Conservation (phyloP, 352 stramenopile genomes). For the Phytophthora niederhauseri region DNA sequence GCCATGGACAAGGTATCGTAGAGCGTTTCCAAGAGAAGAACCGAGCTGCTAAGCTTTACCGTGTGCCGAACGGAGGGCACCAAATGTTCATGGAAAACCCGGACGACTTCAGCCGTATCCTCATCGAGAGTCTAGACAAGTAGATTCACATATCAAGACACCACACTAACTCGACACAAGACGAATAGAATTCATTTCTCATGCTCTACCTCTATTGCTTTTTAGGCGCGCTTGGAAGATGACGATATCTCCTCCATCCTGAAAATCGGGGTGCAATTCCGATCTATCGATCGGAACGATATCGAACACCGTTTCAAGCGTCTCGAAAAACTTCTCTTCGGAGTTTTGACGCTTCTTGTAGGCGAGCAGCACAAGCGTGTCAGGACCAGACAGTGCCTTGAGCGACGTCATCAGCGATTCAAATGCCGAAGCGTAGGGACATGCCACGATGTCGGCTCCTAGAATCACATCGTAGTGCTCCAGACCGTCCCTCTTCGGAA, state of each 20-base stretch:
- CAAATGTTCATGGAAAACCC: slow-evolving; percentile 89
- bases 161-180: neutral
- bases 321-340: slow-evolving; percentile 69
- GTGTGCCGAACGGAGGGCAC: slow-evolving; percentile 69
- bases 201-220: slow-evolving; percentile 4
- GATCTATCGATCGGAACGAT: slow-evolving; percentile 43
- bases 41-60: slow-evolving; percentile 52
- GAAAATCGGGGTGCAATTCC: slow-evolving; percentile 74
- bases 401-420: slow-evolving; percentile 65
- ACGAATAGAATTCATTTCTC: slow-evolving; percentile 24
- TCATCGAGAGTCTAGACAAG: slow-evolving; percentile 49
- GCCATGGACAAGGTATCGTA: slow-evolving; percentile 66
- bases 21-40: slow-evolving; percentile 48
- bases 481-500: slow-evolving; percentile 16
- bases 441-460: slow-evolving; percentile 84
- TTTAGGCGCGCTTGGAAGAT: slow-evolving; percentile 63
- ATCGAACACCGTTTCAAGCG: slow-evolving; percentile 55
- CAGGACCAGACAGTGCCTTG: slow-evolving; percentile 36
- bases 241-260: slow-evolving; percentile 59
- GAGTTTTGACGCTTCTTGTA: slow-evolving; percentile 80
- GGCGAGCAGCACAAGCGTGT: slow-evolving; percentile 67
- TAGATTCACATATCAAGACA: slow-evolving; percentile 7
- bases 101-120: slow-evolving; percentile 61
- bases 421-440: slow-evolving; percentile 77
- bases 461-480: slow-evolving; percentile 72